Percentiles rank a stretch among this genome's conserved stretches.
Evolutionary conservation across 2,329 filamentous ascomycete species (phyloP).

Genomic region (Calycina herbarum): DNA sequence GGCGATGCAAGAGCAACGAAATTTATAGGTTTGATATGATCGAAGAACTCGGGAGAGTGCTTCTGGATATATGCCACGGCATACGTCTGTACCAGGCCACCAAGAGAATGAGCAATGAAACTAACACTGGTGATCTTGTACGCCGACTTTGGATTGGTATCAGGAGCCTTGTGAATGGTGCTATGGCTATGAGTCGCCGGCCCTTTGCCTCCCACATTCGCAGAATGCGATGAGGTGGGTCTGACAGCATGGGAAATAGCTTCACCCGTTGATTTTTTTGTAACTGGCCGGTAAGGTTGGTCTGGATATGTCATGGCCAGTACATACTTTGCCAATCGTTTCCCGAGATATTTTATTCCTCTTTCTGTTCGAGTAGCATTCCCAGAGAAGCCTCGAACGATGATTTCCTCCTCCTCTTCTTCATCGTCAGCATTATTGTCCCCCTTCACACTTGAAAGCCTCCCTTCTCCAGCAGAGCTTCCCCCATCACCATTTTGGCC

Average conservation of each 20-base stretch:
- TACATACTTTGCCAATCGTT: slow-evolving; percentile 88
- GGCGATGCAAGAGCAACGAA: slow-evolving; percentile 88
- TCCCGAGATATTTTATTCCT: slow-evolving; percentile 96
- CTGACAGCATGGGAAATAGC: slow-evolving; percentile 42
- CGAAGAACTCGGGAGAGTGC: slow-evolving; percentile 88
- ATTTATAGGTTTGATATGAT: slow-evolving; percentile 81
- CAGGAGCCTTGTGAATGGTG: slow-evolving; percentile 51
- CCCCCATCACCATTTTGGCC: slow-evolving; percentile 25
- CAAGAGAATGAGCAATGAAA: slow-evolving; percentile 89
- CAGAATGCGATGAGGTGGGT: slow-evolving; percentile 35
- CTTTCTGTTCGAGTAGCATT: slow-evolving; percentile 90
- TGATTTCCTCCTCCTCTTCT: slow-evolving; percentile 76
- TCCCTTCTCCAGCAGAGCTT: slow-evolving; percentile 17
- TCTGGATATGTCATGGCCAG: slow-evolving; percentile 90
- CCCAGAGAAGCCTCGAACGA: slow-evolving; percentile 85
- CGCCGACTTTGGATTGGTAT: slow-evolving; percentile 48
- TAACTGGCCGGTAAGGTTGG: slow-evolving; percentile 76
- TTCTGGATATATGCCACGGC: slow-evolving; percentile 96
- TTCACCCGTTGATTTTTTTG: slow-evolving; percentile 48
- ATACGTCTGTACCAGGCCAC: slow-evolving; percentile 88
- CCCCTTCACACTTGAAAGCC: slow-evolving; percentile 13
- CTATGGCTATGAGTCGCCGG: slow-evolving; percentile 60
- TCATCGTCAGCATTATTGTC: slow-evolving; percentile 32
- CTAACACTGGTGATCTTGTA: slow-evolving; percentile 94
- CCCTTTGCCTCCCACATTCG: slow-evolving; percentile 43